Conservation (phyloP, 2,329 filamentous ascomycete genomes). For the Botrytis pseudocinerea region DNA sequence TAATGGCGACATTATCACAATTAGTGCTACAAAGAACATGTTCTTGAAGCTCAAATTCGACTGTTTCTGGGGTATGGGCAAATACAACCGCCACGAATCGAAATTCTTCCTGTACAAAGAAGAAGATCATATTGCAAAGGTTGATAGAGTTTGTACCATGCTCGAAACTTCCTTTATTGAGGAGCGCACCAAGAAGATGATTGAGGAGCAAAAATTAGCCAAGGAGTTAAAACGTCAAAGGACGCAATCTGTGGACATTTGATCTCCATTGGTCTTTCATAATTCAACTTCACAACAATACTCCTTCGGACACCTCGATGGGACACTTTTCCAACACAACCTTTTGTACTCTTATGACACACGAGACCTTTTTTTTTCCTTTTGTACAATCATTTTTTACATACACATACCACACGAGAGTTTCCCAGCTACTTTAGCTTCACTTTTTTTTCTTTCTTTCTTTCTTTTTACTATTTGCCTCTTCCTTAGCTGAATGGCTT, state of each 20-base stretch:
- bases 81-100: constrained; percentile 30
- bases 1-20: constrained; percentile 73
- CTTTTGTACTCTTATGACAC: constrained; percentile 6
- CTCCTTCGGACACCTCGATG: background rate
- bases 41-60: constrained; percentile 37
- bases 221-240: constrained; percentile 12
- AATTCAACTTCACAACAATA: background rate
- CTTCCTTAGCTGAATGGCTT: background rate
- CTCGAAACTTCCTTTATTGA: background rate
- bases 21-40: constrained; percentile 54
- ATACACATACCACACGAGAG: background rate
- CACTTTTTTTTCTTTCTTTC: background rate
- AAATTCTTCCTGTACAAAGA: constrained; percentile 24
- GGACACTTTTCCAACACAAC: background rate
- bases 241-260: background rate
- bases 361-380: background rate
- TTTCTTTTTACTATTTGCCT: background rate
- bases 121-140: constrained; percentile 10
- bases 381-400: constrained; percentile 5
- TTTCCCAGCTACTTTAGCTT: background rate
- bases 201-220: constrained; percentile 1
- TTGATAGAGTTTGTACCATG: background rate
- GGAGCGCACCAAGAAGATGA: background rate
- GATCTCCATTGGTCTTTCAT: background rate
- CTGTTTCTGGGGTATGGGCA: constrained; percentile 39